phyloP scores from a whole-genome alignment of 2,329 filamentous ascomycete species.

The Paecilomyces variotii region DNA sequence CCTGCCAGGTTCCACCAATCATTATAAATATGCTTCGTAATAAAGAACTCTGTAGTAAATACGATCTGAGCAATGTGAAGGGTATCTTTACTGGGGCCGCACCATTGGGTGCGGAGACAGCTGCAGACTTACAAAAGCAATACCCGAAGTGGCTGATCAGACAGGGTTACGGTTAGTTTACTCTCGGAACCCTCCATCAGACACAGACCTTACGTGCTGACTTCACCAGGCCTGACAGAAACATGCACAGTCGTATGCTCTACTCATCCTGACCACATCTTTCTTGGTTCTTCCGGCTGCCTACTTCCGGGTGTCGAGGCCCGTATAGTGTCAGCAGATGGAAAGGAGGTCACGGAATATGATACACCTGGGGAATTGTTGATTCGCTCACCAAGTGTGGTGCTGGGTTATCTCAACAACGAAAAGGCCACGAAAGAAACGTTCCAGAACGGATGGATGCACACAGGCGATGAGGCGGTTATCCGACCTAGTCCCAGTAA shows the following conservation, averaged over 20 bases:
- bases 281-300: conserved; percentile 63
- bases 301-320: conserved; percentile 58
- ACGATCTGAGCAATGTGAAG: conserved; percentile 61
- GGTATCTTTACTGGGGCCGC: conserved; percentile 68
- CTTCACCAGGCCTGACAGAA: conserved; percentile 62
- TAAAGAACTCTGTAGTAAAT: conserved; percentile 52
- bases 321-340: conserved; percentile 61
- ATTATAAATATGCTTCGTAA: conserved; percentile 68
- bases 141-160: conserved; percentile 59
- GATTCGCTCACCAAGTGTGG: conserved; percentile 67
- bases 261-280: conserved; percentile 52
- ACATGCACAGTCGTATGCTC: conserved; percentile 62
- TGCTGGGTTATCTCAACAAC: conserved; percentile 81
- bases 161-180: conserved; percentile 59
- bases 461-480: conserved; percentile 77
- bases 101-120: conserved; percentile 65
- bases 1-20: conserved; percentile 68
- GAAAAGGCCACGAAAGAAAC: conserved; percentile 74
- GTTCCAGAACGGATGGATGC: conserved; percentile 72
- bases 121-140: conserved; percentile 52
- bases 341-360: conserved; percentile 60
- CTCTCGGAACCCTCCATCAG: neutral
- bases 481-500: conserved; percentile 57
- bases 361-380: conserved; percentile 74
- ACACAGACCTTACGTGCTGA: conserved; percentile 1